Evolutionary conservation across 371 early-diverging fungal species (phyloP).

Genomic region (Coemansia sp.): DNA sequence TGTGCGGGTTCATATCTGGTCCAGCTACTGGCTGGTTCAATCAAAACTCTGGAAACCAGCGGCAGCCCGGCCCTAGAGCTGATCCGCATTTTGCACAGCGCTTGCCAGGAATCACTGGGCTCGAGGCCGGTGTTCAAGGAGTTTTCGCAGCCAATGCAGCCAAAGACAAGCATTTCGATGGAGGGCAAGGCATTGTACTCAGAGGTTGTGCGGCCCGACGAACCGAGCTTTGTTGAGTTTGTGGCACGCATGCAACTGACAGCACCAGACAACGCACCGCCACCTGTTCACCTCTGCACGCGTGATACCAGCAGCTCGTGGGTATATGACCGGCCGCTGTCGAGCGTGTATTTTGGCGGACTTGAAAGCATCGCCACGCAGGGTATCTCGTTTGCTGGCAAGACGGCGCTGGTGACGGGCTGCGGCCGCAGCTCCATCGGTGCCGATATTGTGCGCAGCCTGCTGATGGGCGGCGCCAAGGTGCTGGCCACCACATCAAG

Average conservation of each 20-base stretch:
- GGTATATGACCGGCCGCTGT: too few relatives aligned
- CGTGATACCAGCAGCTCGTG: too few relatives aligned
- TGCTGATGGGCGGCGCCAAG: slow-evolving; percentile 89
- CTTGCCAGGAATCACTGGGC: too few relatives aligned
- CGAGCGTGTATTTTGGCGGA: slow-evolving; percentile 65
- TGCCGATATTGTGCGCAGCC: slow-evolving; percentile 82
- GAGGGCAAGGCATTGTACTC: slow-evolving; percentile 66
- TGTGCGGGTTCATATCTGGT: slow-evolving; percentile 12
- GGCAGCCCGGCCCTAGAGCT: too few relatives aligned
- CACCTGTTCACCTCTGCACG: too few relatives aligned
- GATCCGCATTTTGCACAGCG: too few relatives aligned
- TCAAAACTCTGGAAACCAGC: too few relatives aligned
- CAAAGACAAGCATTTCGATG: slow-evolving; percentile 71
- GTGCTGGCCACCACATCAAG: slow-evolving; percentile 93
- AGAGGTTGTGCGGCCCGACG: not conserved
- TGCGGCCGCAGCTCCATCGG: slow-evolving; percentile 93
- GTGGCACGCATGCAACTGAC: too few relatives aligned
- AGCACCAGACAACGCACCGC: too few relatives aligned
- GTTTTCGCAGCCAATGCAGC: slow-evolving; percentile 82
- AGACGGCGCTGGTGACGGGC: slow-evolving; percentile 87
- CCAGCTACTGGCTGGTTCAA: too few relatives aligned
- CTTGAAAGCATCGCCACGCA: slow-evolving; percentile 69
- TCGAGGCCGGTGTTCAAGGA: slow-evolving; percentile 50
- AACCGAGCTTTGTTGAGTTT: too few relatives aligned
- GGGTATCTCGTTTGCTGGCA: slow-evolving; percentile 82